These are phyloP conservation scores for Ustilago cynodontis DNA, from an alignment of 1,284 basidiomycete genomes.

Conservation along the genomic window DNA sequence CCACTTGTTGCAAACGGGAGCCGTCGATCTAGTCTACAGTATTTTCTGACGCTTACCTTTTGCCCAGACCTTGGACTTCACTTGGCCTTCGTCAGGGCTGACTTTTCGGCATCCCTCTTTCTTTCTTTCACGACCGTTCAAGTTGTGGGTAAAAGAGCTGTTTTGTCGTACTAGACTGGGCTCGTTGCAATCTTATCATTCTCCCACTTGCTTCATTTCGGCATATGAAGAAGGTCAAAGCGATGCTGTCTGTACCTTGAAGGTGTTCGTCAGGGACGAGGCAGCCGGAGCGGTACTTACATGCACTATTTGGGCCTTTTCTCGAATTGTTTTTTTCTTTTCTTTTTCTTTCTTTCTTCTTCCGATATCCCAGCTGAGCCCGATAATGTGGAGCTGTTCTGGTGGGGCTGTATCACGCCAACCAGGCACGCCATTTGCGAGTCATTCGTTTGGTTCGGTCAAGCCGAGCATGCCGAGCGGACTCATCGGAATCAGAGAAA, in stretches of 20 bases:
- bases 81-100: slow-evolving; percentile 8
- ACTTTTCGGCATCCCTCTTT: background rate
- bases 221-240: background rate
- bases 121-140: background rate
- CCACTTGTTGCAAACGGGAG: background rate
- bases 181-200: too few species aligned
- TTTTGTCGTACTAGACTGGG: background rate
- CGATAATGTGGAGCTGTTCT: slow-evolving; percentile 12
- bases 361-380: background rate
- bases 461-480: slow-evolving; percentile 20
- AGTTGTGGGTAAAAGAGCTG: background rate
- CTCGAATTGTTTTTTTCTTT: background rate
- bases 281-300: slow-evolving; percentile 6
- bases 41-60: slow-evolving; percentile 6
- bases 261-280: background rate
- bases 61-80: slow-evolving; percentile 9
- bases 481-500: background rate
- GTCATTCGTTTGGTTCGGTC: background rate
- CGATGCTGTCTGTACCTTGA: background rate
- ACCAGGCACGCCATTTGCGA: slow-evolving; percentile 12
- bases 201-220: background rate
- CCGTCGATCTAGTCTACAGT: background rate
- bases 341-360: background rate
- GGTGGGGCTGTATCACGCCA: slow-evolving; percentile 2
- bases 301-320: background rate